Evolutionary conservation across 345 rosid genomes (phyloP).

Genomic region (Limnanthes douglasii): DNA sequence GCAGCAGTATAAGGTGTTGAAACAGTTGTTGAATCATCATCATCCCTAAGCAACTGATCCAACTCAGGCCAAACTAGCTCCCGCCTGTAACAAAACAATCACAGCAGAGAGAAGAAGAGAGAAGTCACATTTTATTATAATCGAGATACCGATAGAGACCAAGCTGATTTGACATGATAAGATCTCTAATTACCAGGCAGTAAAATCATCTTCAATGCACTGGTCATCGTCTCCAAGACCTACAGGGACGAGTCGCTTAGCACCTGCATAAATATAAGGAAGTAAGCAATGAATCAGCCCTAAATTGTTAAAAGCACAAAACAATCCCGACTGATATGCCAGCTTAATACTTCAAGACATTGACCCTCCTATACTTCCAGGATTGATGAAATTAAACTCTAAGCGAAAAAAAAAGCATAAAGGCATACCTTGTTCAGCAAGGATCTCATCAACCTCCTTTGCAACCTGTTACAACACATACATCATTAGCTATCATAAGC

Average conservation of each 20-base stretch:
- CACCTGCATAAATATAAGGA: conserved; percentile 37
- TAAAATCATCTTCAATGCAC: conserved; percentile 88
- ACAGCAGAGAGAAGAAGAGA: background rate
- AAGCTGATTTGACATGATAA: background rate
- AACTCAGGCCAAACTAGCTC: conserved; percentile 92
- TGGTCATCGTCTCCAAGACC: conserved; percentile 95
- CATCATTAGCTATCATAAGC: conserved; percentile 1
- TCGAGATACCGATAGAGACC: conserved; percentile 2
- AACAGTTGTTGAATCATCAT: conserved; percentile 48
- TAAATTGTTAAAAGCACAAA: background rate
- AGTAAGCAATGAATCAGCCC: background rate
- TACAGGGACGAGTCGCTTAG: conserved; percentile 47
- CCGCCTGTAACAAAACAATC: conserved; percentile 30
- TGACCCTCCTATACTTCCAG: too few relatives aligned
- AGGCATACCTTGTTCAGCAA: conserved; percentile 63
- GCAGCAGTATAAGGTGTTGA: conserved; percentile 92
- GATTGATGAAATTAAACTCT: too few relatives aligned
- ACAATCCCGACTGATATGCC: background rate
- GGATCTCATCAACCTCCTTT: conserved; percentile 56
- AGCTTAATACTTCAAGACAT: background rate
- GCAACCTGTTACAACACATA: conserved; percentile 37
- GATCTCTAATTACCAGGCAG: conserved; percentile 50
- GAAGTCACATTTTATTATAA: background rate
- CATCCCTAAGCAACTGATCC: conserved; percentile 77
- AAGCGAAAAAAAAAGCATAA: too few relatives aligned